Evolutionary conservation across 768 basidiomycete species (phyloP), one percentile per base, ranked within the genome.

Genomic region (Boletus edulis): DNA sequence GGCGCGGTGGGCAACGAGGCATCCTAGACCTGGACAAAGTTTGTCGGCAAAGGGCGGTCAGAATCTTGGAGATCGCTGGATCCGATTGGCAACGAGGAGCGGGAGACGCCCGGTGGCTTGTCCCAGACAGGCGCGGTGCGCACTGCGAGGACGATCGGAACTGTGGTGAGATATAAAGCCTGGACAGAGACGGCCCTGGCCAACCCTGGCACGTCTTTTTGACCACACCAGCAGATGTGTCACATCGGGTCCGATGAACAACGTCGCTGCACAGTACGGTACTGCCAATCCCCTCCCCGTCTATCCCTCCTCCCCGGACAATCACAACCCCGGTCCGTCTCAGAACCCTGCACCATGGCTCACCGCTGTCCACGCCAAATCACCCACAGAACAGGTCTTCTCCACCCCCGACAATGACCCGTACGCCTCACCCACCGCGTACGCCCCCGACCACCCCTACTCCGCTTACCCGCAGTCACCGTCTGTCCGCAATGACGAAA

Each of bases 391-490:
- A 62, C 62, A 67, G 57, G 68, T 68, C 61, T 65, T 74, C 66
- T 52, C 79, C 70, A 39, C 75, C 61, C 4, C 75, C 65, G 55
- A 76, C 71, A 65, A 68, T 68, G 56, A 76, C 75, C 49, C 73
- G 22, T 72, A 72, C 54, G 50, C 64, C 18, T 60, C 67, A 4
- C 59, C 67, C 7, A 47, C 63, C 0, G 20, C 70, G 47, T 49
- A 67, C 63, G 59, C 68, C 11, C 61, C 59, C 49, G 57, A 64
- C 59, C 57, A 63, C 57, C 58, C 69, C 54, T 73, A 70, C 56
- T 31, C 59, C 47, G 38, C 62, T 46, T 68, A 65, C 56, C 61
- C 66, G 0, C 67, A 73, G 47, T 67, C 68, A 1, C 67, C 67
- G 13, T 60, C 66, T 15, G 49, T 72, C 14, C 71, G 69, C 43